Evolutionary conservation across 306 rosid genomes (phyloP).

Genomic region (Sindora glabra): DNA sequence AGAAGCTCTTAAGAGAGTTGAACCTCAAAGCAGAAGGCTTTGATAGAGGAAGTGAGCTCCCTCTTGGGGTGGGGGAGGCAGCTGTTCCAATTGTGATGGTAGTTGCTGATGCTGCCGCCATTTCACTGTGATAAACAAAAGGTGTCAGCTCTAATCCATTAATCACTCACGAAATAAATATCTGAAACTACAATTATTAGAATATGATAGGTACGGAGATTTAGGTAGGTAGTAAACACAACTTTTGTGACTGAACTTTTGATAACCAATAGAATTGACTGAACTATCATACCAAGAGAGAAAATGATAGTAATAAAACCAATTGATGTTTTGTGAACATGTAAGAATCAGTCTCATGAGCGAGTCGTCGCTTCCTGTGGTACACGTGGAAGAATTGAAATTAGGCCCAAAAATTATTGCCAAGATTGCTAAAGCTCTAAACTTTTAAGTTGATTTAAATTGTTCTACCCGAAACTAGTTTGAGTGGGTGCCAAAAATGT

Average conservation of each 20-base stretch:
- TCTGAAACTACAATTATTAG: background rate
- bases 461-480: background rate
- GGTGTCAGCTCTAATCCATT: background rate
- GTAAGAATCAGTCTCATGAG: too few species aligned
- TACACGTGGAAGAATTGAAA: background rate
- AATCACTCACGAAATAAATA: background rate
- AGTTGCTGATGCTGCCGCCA: conserved; percentile 72
- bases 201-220: background rate
- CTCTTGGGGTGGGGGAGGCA: conserved; percentile 38
- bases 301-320: background rate
- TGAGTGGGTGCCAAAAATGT: too few species aligned
- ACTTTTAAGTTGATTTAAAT: background rate
- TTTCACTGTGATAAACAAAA: conserved; percentile 34
- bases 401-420: background rate
- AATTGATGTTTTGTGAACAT: background rate
- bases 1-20: conserved; percentile 50
- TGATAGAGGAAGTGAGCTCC: conserved; percentile 37
- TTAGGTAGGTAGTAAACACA: too few species aligned
- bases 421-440: background rate
- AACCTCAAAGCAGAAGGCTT: conserved; percentile 42
- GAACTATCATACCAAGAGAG: background rate
- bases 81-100: conserved; percentile 46
- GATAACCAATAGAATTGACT: background rate
- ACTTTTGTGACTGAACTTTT: too few species aligned
- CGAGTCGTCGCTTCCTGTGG: background rate